Evolutionary conservation across 2,329 filamentous ascomycete genomes (phyloP), one percentile per base, ranked within the genome.

Genomic region (Epichloe aotearoae): DNA sequence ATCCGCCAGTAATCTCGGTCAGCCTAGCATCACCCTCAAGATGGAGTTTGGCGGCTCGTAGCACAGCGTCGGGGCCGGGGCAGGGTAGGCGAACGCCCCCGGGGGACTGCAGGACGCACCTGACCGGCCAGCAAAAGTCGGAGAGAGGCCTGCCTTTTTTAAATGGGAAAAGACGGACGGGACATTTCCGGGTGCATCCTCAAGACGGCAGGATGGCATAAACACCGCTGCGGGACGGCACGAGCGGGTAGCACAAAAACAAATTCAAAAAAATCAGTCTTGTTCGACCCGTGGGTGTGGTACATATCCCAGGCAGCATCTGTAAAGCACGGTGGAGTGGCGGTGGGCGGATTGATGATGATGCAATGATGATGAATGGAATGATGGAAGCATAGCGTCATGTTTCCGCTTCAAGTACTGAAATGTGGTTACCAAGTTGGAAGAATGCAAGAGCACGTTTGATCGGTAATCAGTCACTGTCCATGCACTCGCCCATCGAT

Each of bases 11-110:
- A 73, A 69, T 52, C 69, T 73, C 52, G 76, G 71, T 30, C 80
- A 80, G 66, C 93, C 93, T 12, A 93, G 74, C 55, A 98, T 98
- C 74, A 88, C 88, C 50, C 68, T 98, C 62, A 93, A 94, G 76
- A 94, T 97, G 86, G 77, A 95, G 66, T 97, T 98, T 75, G 80
- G 80, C 5, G 69, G 71, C 42, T 66, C 59, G 59, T 50, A 46
- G 44, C 41, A 52, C 38, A 46, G 12, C 36, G 23, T 42, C 19
- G 40, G 39, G 38, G 47, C 26, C 41, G 38, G 48, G 19, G 44
- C 19, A 49, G 6, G n/a, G 11, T 23, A 40, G 39, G 3, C 12
- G 15, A 17, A 17, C 33, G 2, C 20, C 39, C 47, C 50, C 36
- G 37, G 34, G n/a, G 34, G 34, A 33, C 36, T 40, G 44, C 49